Evolutionary conservation across 768 basidiomycete species (phyloP), one percentile per base, ranked within the genome.

Genomic region (Russula emetica): DNA sequence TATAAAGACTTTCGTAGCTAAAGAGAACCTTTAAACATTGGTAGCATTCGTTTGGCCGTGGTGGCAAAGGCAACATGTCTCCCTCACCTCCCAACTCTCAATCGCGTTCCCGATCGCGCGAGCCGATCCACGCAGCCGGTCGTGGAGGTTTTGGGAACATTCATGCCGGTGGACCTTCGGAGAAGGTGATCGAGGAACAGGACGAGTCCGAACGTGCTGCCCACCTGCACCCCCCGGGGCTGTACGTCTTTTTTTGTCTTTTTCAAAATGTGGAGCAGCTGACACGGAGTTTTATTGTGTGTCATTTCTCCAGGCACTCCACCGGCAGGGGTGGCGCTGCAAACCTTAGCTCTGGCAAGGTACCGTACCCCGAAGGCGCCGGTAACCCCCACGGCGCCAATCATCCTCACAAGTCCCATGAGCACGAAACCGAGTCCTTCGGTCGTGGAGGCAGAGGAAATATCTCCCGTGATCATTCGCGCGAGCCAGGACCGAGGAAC

Each of bases 321-420:
- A 83, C 82, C 0, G 87, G 87, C 51, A 83, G 88, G 55, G 87
- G 88, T 40, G 87, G 88, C n/a, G 66, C 72, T 7, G 88, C 84
- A 3, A 89, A 89, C 66, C 69, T 88, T 24, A 82, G 80, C 6
- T 14, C 58, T 22, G 59, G 67, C 42, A 67, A 63, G 55, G 55
- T 61, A 52, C 75, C 74, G 13, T 58, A 63, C 18, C 58, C 55
- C 11, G 74, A 74, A 18, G 47, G n/a, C 14, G 44, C 55, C 42
- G 56, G 69, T 38, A 58, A 64, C 55, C 59, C 59, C 7, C 55
- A 61, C 3, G 54, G 38, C 1, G 47, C 24, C 22, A 36, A 50
- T 38, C 63, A 64, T 18, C 58, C 63, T 18, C 63, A 55, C 8
- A 28, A 20, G 30, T 50, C 58, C 6, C 63, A 64, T 30, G 11